phyloP scores from a whole-genome alignment of 192 early-diverging fungal species.

The Entophlyctis luteolus region DNA sequence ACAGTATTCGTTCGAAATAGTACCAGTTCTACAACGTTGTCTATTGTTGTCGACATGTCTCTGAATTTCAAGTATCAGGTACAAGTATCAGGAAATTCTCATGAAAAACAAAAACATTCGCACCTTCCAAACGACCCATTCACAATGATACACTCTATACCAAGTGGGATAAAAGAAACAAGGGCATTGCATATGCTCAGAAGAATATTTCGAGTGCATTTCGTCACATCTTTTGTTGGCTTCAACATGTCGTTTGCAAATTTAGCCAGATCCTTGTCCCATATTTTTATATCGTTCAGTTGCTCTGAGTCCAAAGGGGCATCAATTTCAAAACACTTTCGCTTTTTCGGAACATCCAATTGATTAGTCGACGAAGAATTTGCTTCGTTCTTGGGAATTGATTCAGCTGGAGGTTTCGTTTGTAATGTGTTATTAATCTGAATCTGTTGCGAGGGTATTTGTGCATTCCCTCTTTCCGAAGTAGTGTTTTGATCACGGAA shows the following conservation, averaged over 20 bases:
- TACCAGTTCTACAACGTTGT: too few species aligned
- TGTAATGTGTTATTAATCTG: too few species aligned
- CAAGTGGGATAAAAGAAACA: neutral
- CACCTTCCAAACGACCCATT: neutral
- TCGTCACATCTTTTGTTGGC: neutral
- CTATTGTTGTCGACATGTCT: too few species aligned
- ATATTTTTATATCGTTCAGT: neutral
- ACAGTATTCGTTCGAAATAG: too few species aligned
- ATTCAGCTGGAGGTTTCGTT: neutral
- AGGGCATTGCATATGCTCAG: neutral
- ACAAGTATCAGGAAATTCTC: too few species aligned
- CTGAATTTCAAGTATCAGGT: too few species aligned
- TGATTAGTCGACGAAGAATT: neutral
- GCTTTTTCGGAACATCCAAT: neutral
- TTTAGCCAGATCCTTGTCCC: neutral
- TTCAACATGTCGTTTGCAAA: neutral
- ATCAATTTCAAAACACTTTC: neutral
- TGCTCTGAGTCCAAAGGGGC: neutral
- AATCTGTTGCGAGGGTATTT: too few species aligned
- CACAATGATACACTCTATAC: neutral
- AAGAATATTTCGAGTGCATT: neutral
- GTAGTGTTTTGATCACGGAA: too few species aligned
- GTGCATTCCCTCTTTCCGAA: too few species aligned
- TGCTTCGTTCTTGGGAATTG: neutral
- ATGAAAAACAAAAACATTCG: too few species aligned